Base-by-base conservation (phyloP, 192 early-diverging fungal genomes). In the Pecoramyces ruminantium region DNA sequence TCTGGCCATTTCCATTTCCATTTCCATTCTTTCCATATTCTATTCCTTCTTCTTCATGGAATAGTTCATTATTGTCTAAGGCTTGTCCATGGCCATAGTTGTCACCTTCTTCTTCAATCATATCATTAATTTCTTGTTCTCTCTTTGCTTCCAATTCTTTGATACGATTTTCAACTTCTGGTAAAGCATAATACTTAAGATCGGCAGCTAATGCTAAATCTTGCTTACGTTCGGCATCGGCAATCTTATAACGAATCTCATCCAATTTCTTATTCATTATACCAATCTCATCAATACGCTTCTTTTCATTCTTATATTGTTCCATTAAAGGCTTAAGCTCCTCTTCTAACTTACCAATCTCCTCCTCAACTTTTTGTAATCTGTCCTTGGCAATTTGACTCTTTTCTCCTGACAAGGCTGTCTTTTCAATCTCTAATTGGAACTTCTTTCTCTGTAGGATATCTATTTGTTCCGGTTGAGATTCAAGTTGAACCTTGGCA, bases 381-480 rank as follows among this genome's bases (percentile, higher is more conserved):
- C 97, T 92, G 77, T 91, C 89, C 77, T 93, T 87, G 28, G 93
- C 93, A 5, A 89, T 89, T 29, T 90, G 82, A 82, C 95, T 95
- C 84, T 97, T 97, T 84, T 99, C 97, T 87, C 97, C 97, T 77
- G 87, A 87, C 78, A 99, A 87, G 0, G 97, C 97, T 11, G 93
- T 95, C 51, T 93, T 93, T 87, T 99, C 97, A 79, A 99, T 93
- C 85, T 99, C 97, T 13, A 98, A 88, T 87, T 98, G 97, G 40
- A 98, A 86, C 80, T 92, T 89, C 42, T 92, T 92, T 42, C 98
- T 93, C 82, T 99, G 96, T n/a, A 99, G 88, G 4, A 92, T 89
- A 86, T 99, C 98, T 78, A 99, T 98, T 79, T 91, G 87, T 87
- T 99, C 98, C 6, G 98, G 98, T 83, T 96, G 94, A 13, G 96